These are phyloP conservation scores for Hymenoscyphus scutula DNA, from an alignment of 2,329 filamentous ascomycete genomes.

Conservation along the genomic window DNA sequence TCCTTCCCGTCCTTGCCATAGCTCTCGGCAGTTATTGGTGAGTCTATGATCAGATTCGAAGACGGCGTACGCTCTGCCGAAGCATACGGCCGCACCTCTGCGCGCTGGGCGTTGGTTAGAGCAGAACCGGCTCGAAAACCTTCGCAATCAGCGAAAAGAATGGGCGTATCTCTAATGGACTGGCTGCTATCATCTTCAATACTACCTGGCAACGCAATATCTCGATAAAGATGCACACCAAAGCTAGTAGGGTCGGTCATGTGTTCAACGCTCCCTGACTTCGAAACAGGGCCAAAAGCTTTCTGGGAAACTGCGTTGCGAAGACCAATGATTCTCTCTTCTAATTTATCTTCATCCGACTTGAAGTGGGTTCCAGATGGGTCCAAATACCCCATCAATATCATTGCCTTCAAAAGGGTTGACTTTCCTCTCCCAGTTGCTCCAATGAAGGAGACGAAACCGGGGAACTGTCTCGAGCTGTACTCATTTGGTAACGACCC, in stretches of 20 bases:
- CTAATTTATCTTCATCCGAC: conserved; percentile 4
- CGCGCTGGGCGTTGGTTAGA: conserved; percentile 18
- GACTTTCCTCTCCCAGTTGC: conserved; percentile 28
- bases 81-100: not conserved
- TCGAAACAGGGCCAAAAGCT: conserved; percentile 19
- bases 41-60: conserved; percentile 11
- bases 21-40: conserved; percentile 13
- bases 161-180: conserved; percentile 14
- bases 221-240: conserved; percentile 28
- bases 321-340: conserved; percentile 9
- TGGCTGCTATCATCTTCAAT: not conserved
- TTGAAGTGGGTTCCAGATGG: conserved; percentile 11
- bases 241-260: conserved; percentile 25
- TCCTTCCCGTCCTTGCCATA: conserved; percentile 22
- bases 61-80: not conserved
- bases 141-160: conserved; percentile 29
- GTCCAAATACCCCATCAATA: conserved; percentile 21
- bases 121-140: conserved; percentile 24
- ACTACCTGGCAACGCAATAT: conserved; percentile 8
- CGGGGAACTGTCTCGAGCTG: conserved; percentile 22
- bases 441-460: conserved; percentile 30
- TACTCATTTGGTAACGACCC: conserved; percentile 14
- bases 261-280: conserved; percentile 16
- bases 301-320: conserved; percentile 11
- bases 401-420: conserved; percentile 26